A percentile compares a stretch with the other conserved stretches of the same genome.
These are phyloP conservation scores for Ceratobasidium theobromae DNA, from an alignment of 1,284 basidiomycete genomes.

Conservation along the genomic window DNA sequence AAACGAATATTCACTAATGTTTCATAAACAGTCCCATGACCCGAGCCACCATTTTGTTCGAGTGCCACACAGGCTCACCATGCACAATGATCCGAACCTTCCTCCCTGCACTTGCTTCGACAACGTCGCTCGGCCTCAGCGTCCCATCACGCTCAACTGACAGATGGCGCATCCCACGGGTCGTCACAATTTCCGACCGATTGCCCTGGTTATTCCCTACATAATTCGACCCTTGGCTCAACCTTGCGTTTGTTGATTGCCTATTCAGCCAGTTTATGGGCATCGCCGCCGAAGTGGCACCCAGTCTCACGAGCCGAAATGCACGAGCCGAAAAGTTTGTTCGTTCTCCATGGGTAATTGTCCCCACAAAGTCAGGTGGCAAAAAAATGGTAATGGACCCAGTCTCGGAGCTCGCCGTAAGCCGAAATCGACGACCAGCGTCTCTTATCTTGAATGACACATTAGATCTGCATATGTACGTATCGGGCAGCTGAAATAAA, in stretches of 20 bases:
- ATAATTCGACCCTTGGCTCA: not conserved
- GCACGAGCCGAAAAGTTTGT: conserved; percentile 22
- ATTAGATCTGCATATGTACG: not conserved
- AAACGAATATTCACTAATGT: conserved; percentile 16
- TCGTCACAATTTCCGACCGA: conserved; percentile 10
- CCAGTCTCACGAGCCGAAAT: conserved; percentile 24
- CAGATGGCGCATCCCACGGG: conserved; percentile 20
- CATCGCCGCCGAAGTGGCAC: not conserved
- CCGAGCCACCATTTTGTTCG: conserved; percentile 17
- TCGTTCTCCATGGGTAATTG: conserved; percentile 26
- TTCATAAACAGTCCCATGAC: conserved; percentile 31
- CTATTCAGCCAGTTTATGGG: conserved; percentile 27
- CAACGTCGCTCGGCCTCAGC: conserved; percentile 16
- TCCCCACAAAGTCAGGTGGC: conserved; percentile 22
- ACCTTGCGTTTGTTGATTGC: not conserved
- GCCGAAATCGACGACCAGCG: conserved; percentile 18
- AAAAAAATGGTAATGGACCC: conserved; percentile 10
- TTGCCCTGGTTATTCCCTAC: not conserved
- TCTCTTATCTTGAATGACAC: not conserved
- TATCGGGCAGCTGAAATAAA: not conserved
- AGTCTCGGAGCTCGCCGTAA: conserved; percentile 21
- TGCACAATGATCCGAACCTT: conserved; percentile 14
- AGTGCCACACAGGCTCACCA: conserved; percentile 19
- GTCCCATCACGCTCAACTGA: conserved; percentile 29
- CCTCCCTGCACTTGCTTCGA: conserved; percentile 18